These are phyloP conservation scores for Umbellularia californica DNA, from an alignment of 164 flowering plant species.

Conservation along the genomic window DNA sequence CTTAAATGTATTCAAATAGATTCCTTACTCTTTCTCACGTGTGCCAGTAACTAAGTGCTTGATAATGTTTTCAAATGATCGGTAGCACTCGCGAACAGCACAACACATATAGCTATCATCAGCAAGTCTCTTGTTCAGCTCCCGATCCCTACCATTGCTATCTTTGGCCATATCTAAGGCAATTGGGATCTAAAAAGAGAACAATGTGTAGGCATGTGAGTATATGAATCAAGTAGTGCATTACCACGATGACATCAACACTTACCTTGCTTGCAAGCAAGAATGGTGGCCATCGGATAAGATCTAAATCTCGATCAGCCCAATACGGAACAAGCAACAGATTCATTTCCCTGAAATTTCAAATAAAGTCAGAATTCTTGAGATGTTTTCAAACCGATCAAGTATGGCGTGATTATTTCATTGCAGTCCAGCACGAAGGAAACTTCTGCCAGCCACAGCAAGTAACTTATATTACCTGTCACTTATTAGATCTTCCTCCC, in stretches of 20 bases:
- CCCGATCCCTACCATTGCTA: constrained; percentile 79
- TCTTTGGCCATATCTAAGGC: constrained; percentile 99
- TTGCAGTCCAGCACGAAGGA: not conserved
- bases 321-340: constrained; percentile 95
- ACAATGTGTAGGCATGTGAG: constrained; percentile 5
- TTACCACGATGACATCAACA: not conserved
- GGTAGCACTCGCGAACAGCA: constrained; percentile 89
- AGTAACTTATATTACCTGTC: constrained; percentile 40
- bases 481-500: constrained; percentile 93
- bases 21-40: constrained; percentile 57
- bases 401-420: not conserved
- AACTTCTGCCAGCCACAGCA: not conserved
- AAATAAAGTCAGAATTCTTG: not conserved
- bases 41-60: constrained; percentile 54
- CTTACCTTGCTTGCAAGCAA: constrained; percentile 95
- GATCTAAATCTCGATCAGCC: constrained; percentile 82
- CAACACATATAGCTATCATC: constrained; percentile 68
- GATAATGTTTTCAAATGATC: constrained; percentile 70
- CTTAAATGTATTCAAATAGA: not conserved
- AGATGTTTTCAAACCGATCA: not conserved
- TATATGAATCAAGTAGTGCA: not conserved
- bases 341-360: constrained; percentile 73
- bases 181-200: constrained; percentile 67
- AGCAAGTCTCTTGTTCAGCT: constrained; percentile 71
- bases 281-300: constrained; percentile 97